Base-by-base conservation (phyloP, 768 basidiomycete species). In the Collybia sordida region DNA sequence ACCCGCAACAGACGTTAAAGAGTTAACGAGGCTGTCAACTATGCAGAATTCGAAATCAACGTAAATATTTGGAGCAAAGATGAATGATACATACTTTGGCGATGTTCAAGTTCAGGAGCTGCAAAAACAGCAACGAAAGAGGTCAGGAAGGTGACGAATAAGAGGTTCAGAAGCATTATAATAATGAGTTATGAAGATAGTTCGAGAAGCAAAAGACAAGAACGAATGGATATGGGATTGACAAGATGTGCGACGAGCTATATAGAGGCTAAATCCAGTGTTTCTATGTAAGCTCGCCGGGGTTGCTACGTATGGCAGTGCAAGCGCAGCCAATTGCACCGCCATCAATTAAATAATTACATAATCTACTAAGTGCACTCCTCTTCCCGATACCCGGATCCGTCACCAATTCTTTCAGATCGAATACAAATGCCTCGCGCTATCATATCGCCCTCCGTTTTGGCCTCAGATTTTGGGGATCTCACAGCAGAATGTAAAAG, bases 401-500 rank as follows among this genome's bases (percentile, higher is more conserved):
- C 22, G 42, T 42, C 37, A 39, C 23, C 18, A 5, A 8, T 31
- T 2, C 19, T 27, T n/a, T n/a, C n/a, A n/a, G n/a, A n/a, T n/a
- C n/a, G n/a, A n/a, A n/a, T n/a, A n/a, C n/a, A 49, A 47, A 95
- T 95, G 93, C 88, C 86, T 58, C 83, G 80, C 58, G 85, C 92
- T 12, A 98, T 98, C 72, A 93, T 99, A 67, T 87, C 95, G 8
- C 97, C 97, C 18, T 98, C 95, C 3, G 93, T 98, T 37, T 87
- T 99, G 15, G 96, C 97, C 49, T 94, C 91, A 9, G 94, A 99
- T 75, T 95, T 99, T 70, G 95, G 93, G 36, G 87, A 96, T 63
- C 83, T 99, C 59, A 87, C 86, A 44, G 88, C 87, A 60, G 97
- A 99, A 83, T 97, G 97, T 72, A 88, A 89, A 65, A 81, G 94